Evolutionary conservation across 805 yeast species (phyloP).

Genomic region (Barnettozyma vustinii): DNA sequence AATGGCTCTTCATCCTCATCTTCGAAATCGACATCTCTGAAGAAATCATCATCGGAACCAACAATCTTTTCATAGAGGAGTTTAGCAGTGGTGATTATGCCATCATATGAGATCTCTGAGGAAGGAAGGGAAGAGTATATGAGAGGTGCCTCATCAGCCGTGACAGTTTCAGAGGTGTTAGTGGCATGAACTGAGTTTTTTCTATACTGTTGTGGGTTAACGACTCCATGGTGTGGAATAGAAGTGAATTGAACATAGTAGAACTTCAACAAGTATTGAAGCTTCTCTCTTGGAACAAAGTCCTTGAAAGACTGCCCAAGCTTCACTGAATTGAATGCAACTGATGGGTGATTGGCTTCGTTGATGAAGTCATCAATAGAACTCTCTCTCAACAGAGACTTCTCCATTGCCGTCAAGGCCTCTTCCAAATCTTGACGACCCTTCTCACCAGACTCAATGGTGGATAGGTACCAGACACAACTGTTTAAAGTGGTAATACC

Average conservation of each 20-base stretch:
- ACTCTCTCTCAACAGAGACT: slow-evolving; percentile 74
- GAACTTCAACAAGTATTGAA: slow-evolving; percentile 56
- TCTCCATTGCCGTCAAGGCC: slow-evolving; percentile 77
- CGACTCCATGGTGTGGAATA: slow-evolving; percentile 52
- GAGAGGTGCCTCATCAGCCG: slow-evolving; percentile 17
- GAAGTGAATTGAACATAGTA: slow-evolving; percentile 56
- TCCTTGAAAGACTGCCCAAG: slow-evolving; percentile 81
- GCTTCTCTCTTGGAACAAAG: slow-evolving; percentile 74
- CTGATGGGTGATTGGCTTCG: slow-evolving; percentile 29
- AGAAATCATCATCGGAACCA: slow-evolving; percentile 93
- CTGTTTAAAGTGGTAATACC: slow-evolving; percentile 87
- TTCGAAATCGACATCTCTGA: slow-evolving; percentile 85
- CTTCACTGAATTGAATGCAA: slow-evolving; percentile 65
- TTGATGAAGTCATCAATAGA: slow-evolving; percentile 35
- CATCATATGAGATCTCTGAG: slow-evolving; percentile 86
- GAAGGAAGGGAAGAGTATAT: slow-evolving; percentile 65
- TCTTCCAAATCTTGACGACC: slow-evolving; percentile 76
- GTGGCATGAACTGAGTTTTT: slow-evolving; percentile 29
- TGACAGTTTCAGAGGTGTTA: neutral
- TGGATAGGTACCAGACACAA: slow-evolving; percentile 84
- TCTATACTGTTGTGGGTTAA: slow-evolving; percentile 35
- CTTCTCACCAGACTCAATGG: slow-evolving; percentile 61
- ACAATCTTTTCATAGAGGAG: slow-evolving; percentile 71
- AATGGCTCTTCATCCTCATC: slow-evolving; percentile 58
- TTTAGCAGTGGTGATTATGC: slow-evolving; percentile 77